Evolutionary conservation across 2,329 filamentous ascomycete species (phyloP).

Genomic region (Fusarium dimerum): DNA sequence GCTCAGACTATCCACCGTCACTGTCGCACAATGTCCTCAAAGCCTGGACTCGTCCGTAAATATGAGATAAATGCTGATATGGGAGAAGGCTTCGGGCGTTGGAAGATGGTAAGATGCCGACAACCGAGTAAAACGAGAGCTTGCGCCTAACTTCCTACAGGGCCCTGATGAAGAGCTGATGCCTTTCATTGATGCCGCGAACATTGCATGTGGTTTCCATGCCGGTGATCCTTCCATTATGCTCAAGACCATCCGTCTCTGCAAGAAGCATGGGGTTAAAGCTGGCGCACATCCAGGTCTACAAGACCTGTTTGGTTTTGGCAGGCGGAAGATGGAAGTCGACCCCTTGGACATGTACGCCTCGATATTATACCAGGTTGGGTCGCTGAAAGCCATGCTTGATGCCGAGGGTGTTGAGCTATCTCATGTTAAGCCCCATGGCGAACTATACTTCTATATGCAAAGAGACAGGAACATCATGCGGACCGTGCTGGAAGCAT

Average conservation of each 20-base stretch:
- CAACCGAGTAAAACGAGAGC: no score
- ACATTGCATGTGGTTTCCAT: slow-evolving; percentile 62
- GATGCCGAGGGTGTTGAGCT: slow-evolving; percentile 56
- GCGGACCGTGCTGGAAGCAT: slow-evolving; percentile 31
- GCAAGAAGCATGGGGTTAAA: slow-evolving; percentile 57
- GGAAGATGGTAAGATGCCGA: no score
- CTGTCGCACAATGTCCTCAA: no score
- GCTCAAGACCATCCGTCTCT: slow-evolving; percentile 58
- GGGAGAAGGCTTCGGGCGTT: no score
- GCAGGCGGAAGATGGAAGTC: slow-evolving; percentile 62
- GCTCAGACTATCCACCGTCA: no score
- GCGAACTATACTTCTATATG: slow-evolving; percentile 52
- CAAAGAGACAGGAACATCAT: slow-evolving; percentile 28
- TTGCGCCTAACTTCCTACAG: no score
- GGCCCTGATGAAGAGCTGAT: slow-evolving; percentile 60
- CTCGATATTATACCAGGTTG: slow-evolving; percentile 63
- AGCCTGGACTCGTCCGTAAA: no score
- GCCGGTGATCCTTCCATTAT: slow-evolving; percentile 66
- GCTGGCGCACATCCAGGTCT: slow-evolving; percentile 65
- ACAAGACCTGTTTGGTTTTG: slow-evolving; percentile 67
- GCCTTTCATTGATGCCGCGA: slow-evolving; percentile 61
- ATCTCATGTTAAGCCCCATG: slow-evolving; percentile 65
- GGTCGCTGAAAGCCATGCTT: slow-evolving; percentile 61
- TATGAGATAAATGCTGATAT: no score
- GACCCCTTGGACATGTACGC: slow-evolving; percentile 57